A percentile compares a stretch with the other conserved stretches of the same genome.
phyloP scores from a whole-genome alignment of 768 basidiomycete genomes.

The Holtermanniella nyarrowii region DNA sequence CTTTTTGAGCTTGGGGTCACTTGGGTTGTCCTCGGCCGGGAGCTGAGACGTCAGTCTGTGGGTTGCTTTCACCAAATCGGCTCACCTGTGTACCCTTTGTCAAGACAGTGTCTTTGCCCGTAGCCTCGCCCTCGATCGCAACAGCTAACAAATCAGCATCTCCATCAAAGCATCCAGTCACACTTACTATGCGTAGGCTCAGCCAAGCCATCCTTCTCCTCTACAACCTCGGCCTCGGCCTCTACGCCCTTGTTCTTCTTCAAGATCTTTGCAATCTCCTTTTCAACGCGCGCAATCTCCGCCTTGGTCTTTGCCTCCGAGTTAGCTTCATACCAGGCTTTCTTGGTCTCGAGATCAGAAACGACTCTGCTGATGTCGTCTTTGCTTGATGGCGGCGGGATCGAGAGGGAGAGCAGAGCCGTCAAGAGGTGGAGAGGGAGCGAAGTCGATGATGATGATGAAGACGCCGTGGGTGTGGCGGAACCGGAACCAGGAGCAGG shows the following conservation, averaged over 20 bases:
- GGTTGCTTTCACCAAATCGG: no score
- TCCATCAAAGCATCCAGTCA: not conserved
- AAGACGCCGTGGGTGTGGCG: conserved; percentile 41
- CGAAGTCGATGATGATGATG: conserved; percentile 46
- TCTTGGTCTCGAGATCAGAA: conserved; percentile 85
- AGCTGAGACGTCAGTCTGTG: no score
- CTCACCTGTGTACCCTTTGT: conserved; percentile 30
- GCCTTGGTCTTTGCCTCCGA: conserved; percentile 49
- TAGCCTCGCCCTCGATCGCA: conserved; percentile 27
- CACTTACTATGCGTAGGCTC: conserved; percentile 38
- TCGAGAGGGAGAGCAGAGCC: conserved; percentile 76
- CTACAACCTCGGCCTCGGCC: conserved; percentile 6
- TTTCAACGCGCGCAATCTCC: conserved; percentile 39
- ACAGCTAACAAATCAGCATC: conserved; percentile 15
- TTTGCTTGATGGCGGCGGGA: conserved; percentile 70
- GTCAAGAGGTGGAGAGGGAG: conserved; percentile 75
- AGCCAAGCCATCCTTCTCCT: conserved; percentile 23
- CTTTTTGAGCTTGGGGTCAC: not conserved
- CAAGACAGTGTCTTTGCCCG: conserved; percentile 20
- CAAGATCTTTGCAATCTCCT: conserved; percentile 34
- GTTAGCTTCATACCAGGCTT: conserved; percentile 89
- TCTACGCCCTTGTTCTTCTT: conserved; percentile 34
- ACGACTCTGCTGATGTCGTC: conserved; percentile 72
- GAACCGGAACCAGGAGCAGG: conserved; percentile 26
- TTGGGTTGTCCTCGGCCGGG: not conserved